These are phyloP conservation scores for Oryza glumipatula DNA, from an alignment of 176 grass and related monocot genomes.

Conservation along the genomic window DNA sequence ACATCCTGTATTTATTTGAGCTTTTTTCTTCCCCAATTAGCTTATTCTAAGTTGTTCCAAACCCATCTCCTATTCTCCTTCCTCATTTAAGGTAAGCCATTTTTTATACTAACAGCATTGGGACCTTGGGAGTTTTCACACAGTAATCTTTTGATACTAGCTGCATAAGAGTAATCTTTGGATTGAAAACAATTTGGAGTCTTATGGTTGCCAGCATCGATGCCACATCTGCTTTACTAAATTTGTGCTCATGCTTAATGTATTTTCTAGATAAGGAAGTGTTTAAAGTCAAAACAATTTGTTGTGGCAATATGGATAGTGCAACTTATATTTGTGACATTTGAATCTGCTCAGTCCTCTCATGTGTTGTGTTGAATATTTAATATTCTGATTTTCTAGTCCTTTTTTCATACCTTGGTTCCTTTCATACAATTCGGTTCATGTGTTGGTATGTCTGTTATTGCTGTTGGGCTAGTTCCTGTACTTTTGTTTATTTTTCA, in stretches of 20 bases:
- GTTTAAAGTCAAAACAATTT: too few relatives aligned
- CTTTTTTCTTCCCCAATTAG: not conserved
- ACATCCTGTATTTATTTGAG: slow-evolving; percentile 27
- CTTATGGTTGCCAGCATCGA: too few relatives aligned
- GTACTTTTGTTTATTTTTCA: not conserved
- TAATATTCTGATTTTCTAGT: slow-evolving; percentile 3
- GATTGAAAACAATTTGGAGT: too few relatives aligned
- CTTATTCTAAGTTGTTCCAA: slow-evolving; percentile 30
- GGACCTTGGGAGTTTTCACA: too few relatives aligned
- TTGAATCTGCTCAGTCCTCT: slow-evolving; percentile 10
- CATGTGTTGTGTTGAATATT: not conserved
- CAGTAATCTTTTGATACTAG: too few relatives aligned
- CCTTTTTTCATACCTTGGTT: not conserved
- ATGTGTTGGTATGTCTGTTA: not conserved
- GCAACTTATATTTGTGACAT: not conserved
- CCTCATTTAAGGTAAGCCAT: not conserved
- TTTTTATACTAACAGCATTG: not conserved
- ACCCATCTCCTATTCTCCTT: not conserved
- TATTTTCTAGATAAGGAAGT: too few relatives aligned
- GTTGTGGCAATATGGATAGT: slow-evolving; percentile 3
- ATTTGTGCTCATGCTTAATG: too few relatives aligned
- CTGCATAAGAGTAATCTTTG: not conserved
- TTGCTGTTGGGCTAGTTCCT: not conserved
- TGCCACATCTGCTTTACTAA: too few relatives aligned
- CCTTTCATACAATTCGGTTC: not conserved